These are phyloP conservation scores for Fagus sylvatica DNA, from an alignment of 306 rosid species.

Conservation along the genomic window DNA sequence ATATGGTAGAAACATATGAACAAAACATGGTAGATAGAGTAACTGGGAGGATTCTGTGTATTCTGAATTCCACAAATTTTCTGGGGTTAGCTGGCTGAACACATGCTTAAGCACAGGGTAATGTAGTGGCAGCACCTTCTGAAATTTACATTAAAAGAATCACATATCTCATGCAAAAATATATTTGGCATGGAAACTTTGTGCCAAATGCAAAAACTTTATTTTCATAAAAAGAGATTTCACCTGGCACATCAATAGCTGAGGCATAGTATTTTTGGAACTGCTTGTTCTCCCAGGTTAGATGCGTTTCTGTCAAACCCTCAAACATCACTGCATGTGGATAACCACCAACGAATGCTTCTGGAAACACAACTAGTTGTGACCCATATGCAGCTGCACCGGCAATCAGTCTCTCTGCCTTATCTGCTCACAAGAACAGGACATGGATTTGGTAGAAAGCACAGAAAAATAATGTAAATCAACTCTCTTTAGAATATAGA, in stretches of 20 bases:
- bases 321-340: constrained; percentile 69
- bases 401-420: constrained; percentile 91
- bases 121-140: not conserved
- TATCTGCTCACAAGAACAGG: constrained; percentile 44
- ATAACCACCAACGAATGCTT: constrained; percentile 93
- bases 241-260: constrained; percentile 52
- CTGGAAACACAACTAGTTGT: constrained; percentile 89
- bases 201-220: not conserved
- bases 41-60: not conserved
- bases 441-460: not conserved
- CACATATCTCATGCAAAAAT: not conserved
- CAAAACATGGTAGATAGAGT: not conserved
- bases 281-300: constrained; percentile 69
- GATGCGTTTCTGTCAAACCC: constrained; percentile 57
- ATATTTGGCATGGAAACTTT: not conserved
- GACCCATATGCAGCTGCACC: constrained; percentile 84
- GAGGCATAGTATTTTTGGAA: constrained; percentile 75
- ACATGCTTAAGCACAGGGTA: not conserved
- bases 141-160: not conserved
- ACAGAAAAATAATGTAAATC: constrained; percentile 4
- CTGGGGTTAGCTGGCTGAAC: not conserved
- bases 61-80: not conserved
- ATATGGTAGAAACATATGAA: not conserved
- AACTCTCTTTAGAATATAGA: not conserved
- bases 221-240: not conserved